Percentiles rank a stretch among this genome's conserved stretches.
phyloP scores from a whole-genome alignment of 78 protist species.

The Pigoraptor vietnamica region DNA sequence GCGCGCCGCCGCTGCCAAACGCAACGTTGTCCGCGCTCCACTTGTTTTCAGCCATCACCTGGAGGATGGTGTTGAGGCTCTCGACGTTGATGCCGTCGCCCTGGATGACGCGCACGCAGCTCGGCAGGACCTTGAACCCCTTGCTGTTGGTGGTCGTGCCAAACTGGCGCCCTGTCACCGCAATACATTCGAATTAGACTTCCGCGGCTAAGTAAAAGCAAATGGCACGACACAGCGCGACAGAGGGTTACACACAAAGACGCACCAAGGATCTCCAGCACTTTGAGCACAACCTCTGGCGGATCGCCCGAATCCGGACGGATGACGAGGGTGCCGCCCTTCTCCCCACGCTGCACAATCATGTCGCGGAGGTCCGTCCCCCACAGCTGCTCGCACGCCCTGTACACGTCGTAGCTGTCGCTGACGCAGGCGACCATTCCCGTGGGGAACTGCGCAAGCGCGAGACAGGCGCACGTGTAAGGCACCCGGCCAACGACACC shows the following conservation, averaged over 20 bases:
- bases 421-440: slow-evolving; percentile 18
- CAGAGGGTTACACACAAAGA: background rate
- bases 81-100: slow-evolving; percentile 44
- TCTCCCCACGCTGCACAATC: background rate
- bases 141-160: slow-evolving; percentile 13
- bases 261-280: slow-evolving; percentile 17
- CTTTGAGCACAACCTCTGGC: background rate
- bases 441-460: slow-evolving; percentile 16
- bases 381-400: slow-evolving; percentile 8
- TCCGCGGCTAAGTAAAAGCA: too few relatives aligned
- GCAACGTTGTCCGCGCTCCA: slow-evolving; percentile 13
- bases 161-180: slow-evolving; percentile 3
- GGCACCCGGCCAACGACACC: too few relatives aligned
- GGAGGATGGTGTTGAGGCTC: background rate
- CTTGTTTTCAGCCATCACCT: background rate
- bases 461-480: too few relatives aligned
- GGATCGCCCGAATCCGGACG: slow-evolving; percentile 53
- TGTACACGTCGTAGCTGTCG: slow-evolving; percentile 32
- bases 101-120: slow-evolving; percentile 22
- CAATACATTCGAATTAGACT: too few relatives aligned
- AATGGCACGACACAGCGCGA: background rate
- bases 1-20: slow-evolving; percentile 44
- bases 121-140: slow-evolving; percentile 32
- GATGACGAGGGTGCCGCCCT: background rate
- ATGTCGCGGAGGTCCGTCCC: slow-evolving; percentile 2